A percentile compares a stretch with the other conserved stretches of the same genome.
These are phyloP conservation scores for Logfia minima DNA, from an alignment of 129 eudicot genomes.

Conservation along the genomic window DNA sequence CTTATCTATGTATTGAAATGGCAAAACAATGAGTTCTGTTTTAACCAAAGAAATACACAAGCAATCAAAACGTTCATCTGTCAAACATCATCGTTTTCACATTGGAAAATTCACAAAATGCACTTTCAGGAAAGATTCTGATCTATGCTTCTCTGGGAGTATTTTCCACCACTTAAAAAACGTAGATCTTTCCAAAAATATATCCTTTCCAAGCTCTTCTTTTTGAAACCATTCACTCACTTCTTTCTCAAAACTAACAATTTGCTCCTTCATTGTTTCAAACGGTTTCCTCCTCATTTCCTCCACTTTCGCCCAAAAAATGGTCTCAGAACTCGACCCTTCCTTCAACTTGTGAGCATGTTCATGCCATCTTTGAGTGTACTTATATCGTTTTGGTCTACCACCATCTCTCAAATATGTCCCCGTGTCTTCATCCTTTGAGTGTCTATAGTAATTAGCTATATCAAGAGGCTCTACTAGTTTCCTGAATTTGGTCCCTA, in stretches of 20 bases:
- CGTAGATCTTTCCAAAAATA: constrained; percentile 64
- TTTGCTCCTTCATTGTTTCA: constrained; percentile 41
- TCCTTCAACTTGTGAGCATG: constrained; percentile 46
- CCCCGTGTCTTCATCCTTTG: constrained; percentile 81
- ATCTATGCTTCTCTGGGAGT: constrained; percentile 60
- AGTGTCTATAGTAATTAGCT: constrained; percentile 83
- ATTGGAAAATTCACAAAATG: constrained; percentile 13
- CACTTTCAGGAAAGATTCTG: constrained; percentile 45
- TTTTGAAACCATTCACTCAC: constrained; percentile 40
- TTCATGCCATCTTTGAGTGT: constrained; percentile 77
- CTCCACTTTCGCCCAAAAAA: constrained; percentile 93
- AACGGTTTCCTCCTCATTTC: constrained; percentile 48
- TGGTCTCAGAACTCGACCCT: constrained; percentile 57
- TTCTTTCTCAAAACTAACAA: constrained; percentile 48
- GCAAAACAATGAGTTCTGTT: too few species aligned
- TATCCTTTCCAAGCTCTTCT: constrained; percentile 44
- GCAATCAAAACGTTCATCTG: too few species aligned
- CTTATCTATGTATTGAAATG: too few species aligned
- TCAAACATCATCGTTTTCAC: not conserved
- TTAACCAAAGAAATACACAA: too few species aligned
- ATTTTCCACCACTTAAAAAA: constrained; percentile 82
- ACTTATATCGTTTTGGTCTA: constrained; percentile 77
- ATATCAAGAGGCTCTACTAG: constrained; percentile 85
- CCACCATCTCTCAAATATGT: constrained; percentile 62
- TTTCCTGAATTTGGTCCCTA: constrained; percentile 64